A percentile compares a stretch with the other conserved stretches of the same genome.
phyloP scores from a whole-genome alignment of 331 rosid species.

The Pyrus hybrid region DNA sequence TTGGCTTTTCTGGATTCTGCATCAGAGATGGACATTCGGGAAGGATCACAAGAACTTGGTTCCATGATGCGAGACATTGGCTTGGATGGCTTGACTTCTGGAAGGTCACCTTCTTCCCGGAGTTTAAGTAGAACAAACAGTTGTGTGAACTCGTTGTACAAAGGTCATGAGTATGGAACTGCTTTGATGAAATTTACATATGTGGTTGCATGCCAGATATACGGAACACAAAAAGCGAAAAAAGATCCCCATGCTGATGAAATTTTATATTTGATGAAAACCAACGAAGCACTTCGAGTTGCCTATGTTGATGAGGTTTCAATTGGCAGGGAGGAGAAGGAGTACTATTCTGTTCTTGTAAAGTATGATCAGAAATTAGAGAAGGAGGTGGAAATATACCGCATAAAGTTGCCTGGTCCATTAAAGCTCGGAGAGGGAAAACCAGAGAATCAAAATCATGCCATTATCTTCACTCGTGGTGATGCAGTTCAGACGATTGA shows the following conservation, averaged over 20 bases:
- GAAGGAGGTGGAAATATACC: conserved; percentile 77
- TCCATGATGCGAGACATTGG: conserved; percentile 52
- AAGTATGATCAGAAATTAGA: conserved; percentile 63
- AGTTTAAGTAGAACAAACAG: conserved; percentile 66
- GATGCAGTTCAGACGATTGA: conserved; percentile 91
- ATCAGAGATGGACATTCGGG: conserved; percentile 86
- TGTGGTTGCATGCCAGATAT: conserved; percentile 96
- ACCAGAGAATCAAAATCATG: conserved; percentile 95
- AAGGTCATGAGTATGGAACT: conserved; percentile 83
- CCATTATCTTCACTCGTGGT: conserved; percentile 83
- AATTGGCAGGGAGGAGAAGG: conserved; percentile 49
- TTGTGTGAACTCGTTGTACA: conserved; percentile 53
- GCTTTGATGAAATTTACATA: conserved; percentile 89
- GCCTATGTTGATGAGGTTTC: conserved; percentile 86
- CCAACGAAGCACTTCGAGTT: conserved; percentile 70
- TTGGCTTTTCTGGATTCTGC: conserved; percentile 94
- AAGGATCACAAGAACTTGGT: conserved; percentile 74
- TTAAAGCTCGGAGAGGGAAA: conserved; percentile 88
- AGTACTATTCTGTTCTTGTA: conserved; percentile 73
- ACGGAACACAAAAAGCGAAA: conserved; percentile 70
- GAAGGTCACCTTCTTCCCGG: conserved; percentile 37
- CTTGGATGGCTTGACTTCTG: conserved; percentile 39
- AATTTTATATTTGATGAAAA: conserved; percentile 64
- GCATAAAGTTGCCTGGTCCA: conserved; percentile 84
- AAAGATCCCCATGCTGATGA: conserved; percentile 87